Conservation (phyloP, 257 asterid genomes). For the Solanum pinnatisectum region DNA sequence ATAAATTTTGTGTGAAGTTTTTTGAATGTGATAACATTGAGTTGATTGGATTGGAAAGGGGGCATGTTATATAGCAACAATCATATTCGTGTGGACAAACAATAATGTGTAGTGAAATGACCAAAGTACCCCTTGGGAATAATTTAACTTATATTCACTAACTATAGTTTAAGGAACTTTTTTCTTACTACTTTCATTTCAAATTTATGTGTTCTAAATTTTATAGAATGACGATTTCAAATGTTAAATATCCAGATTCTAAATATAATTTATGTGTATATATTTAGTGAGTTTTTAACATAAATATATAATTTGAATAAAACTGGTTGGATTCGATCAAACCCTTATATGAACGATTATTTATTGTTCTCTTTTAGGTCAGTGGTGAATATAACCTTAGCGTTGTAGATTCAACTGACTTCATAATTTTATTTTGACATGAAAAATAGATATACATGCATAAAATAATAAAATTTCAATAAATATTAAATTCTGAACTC, state of each 20-base stretch:
- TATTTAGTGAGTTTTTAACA: background rate
- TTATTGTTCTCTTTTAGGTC: background rate
- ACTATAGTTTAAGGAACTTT: background rate
- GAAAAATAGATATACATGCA: too few species aligned
- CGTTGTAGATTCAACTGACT: too few species aligned
- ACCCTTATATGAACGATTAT: background rate
- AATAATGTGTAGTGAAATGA: background rate
- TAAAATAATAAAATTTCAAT: background rate
- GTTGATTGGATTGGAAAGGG: slow-evolving; percentile 6
- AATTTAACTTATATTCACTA: background rate
- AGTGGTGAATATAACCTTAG: background rate
- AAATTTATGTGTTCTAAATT: background rate
- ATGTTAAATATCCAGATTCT: background rate
- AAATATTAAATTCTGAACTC: background rate
- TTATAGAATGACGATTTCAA: background rate
- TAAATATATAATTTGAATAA: background rate
- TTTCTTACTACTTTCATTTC: background rate
- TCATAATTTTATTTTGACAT: too few species aligned
- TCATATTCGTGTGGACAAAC: background rate
- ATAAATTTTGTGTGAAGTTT: background rate
- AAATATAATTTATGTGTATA: background rate
- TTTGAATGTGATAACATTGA: slow-evolving; percentile 4
- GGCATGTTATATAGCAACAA: slow-evolving; percentile 19
- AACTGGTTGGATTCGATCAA: background rate
- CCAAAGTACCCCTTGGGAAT: background rate